Evolutionary conservation across 1,284 basidiomycete species (phyloP).

Genomic region (Spongispora temasekensis): DNA sequence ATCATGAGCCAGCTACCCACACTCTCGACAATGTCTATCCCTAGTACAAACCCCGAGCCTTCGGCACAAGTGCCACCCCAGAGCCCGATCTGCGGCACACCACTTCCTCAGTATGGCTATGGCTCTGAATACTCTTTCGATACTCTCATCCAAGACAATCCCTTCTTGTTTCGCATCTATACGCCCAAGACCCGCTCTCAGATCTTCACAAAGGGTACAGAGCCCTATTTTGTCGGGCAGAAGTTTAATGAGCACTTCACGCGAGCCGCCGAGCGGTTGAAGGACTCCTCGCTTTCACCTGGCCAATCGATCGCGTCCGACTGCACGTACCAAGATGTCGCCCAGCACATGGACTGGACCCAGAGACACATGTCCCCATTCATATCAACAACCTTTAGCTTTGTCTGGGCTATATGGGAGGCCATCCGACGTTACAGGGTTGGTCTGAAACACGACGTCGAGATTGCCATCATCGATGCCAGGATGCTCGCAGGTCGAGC

Average conservation of each 20-base stretch:
- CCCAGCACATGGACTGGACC: conserved; percentile 71
- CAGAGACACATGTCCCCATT: conserved; percentile 67
- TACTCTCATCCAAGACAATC: conserved; percentile 59
- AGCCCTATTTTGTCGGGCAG: conserved; percentile 65
- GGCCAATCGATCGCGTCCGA: conserved; percentile 37
- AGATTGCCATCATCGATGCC: conserved; percentile 77
- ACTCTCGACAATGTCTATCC: conserved; percentile 28
- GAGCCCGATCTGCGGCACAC: conserved; percentile 24
- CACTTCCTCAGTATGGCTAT: conserved; percentile 73
- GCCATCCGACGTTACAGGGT: conserved; percentile 69
- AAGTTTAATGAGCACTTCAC: conserved; percentile 56
- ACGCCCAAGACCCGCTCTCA: conserved; percentile 64
- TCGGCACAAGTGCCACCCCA: conserved; percentile 18
- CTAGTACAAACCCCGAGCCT: conserved; percentile 15
- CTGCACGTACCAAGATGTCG: conserved; percentile 61
- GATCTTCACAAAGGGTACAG: conserved; percentile 46
- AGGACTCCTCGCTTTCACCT: conserved; percentile 24
- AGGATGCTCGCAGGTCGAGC: conserved; percentile 54
- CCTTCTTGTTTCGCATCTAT: conserved; percentile 75
- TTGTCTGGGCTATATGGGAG: conserved; percentile 79
- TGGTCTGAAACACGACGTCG: conserved; percentile 68
- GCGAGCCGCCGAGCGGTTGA: conserved; percentile 41
- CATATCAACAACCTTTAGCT: conserved; percentile 75
- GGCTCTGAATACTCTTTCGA: conserved; percentile 61
- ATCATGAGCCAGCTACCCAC: conserved; percentile 9